phyloP scores from a whole-genome alignment of 2,329 filamentous ascomycete genomes.

The Calonectria ilicicola region DNA sequence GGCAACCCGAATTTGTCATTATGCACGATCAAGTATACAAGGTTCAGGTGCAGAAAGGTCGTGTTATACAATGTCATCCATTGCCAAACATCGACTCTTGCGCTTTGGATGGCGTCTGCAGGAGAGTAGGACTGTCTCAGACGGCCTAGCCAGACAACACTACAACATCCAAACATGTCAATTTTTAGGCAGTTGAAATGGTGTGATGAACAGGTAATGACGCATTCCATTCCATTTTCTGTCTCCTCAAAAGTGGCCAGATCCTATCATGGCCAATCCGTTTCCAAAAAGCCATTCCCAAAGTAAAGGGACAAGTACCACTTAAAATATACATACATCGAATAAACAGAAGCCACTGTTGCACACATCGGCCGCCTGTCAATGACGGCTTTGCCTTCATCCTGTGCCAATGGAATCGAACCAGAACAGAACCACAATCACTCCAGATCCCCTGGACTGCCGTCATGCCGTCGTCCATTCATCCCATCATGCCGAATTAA shows the following conservation, averaged over 20 bases:
- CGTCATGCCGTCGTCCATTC: constrained; percentile 49
- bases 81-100: not conserved
- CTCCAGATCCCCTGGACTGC: constrained; percentile 27
- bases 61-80: not conserved
- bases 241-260: not conserved
- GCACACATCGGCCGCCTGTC: not conserved
- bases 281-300: constrained; percentile 14
- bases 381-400: constrained; percentile 6
- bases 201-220: not conserved
- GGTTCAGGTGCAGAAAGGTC: not conserved
- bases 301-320: constrained; percentile 10
- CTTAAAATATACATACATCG: constrained; percentile 28
- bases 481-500: constrained; percentile 46
- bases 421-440: constrained; percentile 19
- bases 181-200: too few relatives aligned
- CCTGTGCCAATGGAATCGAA: constrained; percentile 8
- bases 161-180: too few relatives aligned
- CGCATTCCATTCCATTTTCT: not conserved
- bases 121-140: too few relatives aligned
- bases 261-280: not conserved
- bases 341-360: constrained; percentile 23
- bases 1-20: not conserved
- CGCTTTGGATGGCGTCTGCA: too few relatives aligned
- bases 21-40: not conserved
- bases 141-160: not conserved